Evolutionary conservation across 1,139 yeast species (phyloP).

Genomic region (Zygoascus meyerae): DNA sequence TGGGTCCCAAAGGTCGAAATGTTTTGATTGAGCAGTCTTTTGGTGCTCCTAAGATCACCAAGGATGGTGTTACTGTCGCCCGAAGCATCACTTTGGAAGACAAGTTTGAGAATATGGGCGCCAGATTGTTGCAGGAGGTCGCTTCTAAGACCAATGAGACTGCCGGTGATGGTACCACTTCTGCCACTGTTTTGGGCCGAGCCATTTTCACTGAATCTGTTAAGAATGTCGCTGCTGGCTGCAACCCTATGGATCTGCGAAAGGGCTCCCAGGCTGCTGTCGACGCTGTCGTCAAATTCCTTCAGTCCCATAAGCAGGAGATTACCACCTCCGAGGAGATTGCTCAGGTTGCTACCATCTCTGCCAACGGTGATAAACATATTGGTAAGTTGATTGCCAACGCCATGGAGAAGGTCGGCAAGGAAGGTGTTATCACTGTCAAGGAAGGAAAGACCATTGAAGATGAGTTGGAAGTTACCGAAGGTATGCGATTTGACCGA

Average conservation of each 20-base stretch:
- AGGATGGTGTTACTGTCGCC: conserved; percentile 99
- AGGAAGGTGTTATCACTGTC: conserved; percentile 98
- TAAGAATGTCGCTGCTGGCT: conserved; percentile 98
- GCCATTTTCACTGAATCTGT: conserved; percentile 96
- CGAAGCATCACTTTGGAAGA: conserved; percentile 79
- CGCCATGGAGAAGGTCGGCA: conserved; percentile 99
- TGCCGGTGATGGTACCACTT: conserved; percentile 99
- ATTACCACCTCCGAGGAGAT: conserved; percentile 96
- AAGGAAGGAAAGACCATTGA: conserved; percentile 96
- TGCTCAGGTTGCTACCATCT: conserved; percentile 97
- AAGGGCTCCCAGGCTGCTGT: conserved; percentile 99
- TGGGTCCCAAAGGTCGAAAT: conserved; percentile 98
- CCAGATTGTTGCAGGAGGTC: conserved; percentile 92
- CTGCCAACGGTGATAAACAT: conserved; percentile 95
- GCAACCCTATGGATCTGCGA: conserved; percentile 99
- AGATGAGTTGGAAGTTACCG: conserved; percentile 96
- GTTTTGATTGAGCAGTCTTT: conserved; percentile 95
- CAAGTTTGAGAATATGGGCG: conserved; percentile 96
- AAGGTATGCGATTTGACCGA: conserved; percentile 99
- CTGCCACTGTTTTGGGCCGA: conserved; percentile 96
- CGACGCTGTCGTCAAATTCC: conserved; percentile 86
- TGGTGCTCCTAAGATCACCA: conserved; percentile 97
- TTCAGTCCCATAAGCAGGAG: conserved; percentile 89
- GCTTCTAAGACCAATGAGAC: conserved; percentile 97
- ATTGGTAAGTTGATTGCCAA: conserved; percentile 90